phyloP scores from a whole-genome alignment of 495 filamentous ascomycete species.

The Tricharina praecox region DNA sequence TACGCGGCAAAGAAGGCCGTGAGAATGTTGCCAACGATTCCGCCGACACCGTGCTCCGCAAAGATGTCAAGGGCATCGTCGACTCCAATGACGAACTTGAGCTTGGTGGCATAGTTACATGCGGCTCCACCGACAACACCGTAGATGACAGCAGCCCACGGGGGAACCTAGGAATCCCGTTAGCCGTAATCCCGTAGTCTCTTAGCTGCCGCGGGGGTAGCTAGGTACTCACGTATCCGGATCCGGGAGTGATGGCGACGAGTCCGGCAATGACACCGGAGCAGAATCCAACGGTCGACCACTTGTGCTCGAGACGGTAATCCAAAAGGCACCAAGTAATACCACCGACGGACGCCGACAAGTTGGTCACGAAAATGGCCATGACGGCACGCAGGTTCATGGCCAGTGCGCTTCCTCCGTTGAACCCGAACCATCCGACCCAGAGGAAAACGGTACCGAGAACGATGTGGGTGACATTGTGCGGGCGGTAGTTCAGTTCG shows the following conservation, averaged over 20 bases:
- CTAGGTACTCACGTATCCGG: slow-evolving; percentile 30
- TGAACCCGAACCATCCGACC: slow-evolving; percentile 99
- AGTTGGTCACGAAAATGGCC: slow-evolving; percentile 55
- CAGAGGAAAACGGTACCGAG: slow-evolving; percentile 96
- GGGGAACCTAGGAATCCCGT: slow-evolving; percentile 40
- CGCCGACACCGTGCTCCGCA: slow-evolving; percentile 76
- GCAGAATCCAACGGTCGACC: slow-evolving; percentile 95
- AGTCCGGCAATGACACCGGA: slow-evolving; percentile 84
- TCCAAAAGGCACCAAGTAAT: slow-evolving; percentile 93
- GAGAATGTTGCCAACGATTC: slow-evolving; percentile 72
- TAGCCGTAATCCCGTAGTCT: no score
- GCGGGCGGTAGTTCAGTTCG: slow-evolving; percentile 87
- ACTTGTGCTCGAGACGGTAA: slow-evolving; percentile 85
- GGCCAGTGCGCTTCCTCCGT: slow-evolving; percentile 76
- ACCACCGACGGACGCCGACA: slow-evolving; percentile 69
- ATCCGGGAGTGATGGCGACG: slow-evolving; percentile 84
- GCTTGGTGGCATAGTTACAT: slow-evolving; percentile 92
- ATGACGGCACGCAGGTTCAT: slow-evolving; percentile 78
- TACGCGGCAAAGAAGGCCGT: slow-evolving; percentile 86
- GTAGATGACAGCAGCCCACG: slow-evolving; percentile 83
- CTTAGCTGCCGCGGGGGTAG: background rate
- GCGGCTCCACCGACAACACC: slow-evolving; percentile 67
- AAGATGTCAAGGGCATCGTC: slow-evolving; percentile 93
- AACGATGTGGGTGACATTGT: slow-evolving; percentile 95
- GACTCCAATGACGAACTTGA: slow-evolving; percentile 74